phyloP scores from a whole-genome alignment of 192 early-diverging fungal species.

The Coemansia guatemalensis region DNA sequence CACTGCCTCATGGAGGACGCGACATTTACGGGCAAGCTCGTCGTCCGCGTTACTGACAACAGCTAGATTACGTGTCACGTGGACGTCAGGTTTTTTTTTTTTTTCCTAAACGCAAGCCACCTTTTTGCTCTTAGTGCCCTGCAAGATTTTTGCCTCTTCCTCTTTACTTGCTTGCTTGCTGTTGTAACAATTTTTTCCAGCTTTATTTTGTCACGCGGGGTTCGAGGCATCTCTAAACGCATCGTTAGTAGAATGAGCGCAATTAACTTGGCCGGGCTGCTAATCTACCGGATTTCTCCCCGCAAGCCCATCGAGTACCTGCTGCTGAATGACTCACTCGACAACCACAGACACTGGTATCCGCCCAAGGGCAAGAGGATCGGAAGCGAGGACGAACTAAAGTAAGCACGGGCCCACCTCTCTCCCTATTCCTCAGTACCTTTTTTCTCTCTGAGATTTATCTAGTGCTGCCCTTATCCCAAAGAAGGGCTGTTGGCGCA shows the following conservation, averaged over 20 bases:
- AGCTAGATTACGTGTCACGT: neutral
- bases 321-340: constrained; percentile 79
- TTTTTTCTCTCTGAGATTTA: neutral
- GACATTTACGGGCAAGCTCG: constrained; percentile 64
- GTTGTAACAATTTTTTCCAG: neutral
- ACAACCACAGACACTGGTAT: constrained; percentile 79
- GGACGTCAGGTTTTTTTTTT: neutral
- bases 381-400: constrained; percentile 77
- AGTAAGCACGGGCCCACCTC: constrained; percentile 57
- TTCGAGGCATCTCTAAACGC: neutral
- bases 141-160: neutral
- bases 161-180: neutral
- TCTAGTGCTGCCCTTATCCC: neutral
- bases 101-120: constrained; percentile 2
- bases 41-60: constrained; percentile 44
- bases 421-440: neutral
- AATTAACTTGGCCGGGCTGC: constrained; percentile 59
- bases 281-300: constrained; percentile 70
- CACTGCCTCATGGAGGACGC: constrained; percentile 69
- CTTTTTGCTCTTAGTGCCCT: too few species aligned
- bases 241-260: constrained; percentile 29
- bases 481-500: too few species aligned
- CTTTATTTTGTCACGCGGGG: constrained; percentile 7
- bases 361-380: constrained; percentile 78
- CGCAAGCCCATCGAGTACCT: constrained; percentile 70